Percentiles rank a stretch among this genome's conserved stretches.
Conservation (phyloP, 169 alveolate species). For the Amoebophrya sp. region DNA sequence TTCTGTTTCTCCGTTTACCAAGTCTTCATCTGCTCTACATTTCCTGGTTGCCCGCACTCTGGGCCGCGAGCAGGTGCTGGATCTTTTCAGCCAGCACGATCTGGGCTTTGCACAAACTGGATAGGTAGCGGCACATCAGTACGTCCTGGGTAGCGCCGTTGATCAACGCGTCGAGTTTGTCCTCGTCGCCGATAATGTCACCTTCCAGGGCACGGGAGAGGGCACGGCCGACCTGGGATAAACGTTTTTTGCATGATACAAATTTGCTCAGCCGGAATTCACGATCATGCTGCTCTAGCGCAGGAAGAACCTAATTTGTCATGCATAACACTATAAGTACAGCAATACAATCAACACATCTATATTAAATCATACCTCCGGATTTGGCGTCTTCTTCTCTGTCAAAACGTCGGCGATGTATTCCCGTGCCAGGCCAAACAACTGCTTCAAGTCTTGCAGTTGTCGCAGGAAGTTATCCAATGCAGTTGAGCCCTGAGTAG, state of each 20-base stretch:
- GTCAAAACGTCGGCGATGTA: background rate
- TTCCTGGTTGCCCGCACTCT: too few relatives aligned
- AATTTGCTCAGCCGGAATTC: too few relatives aligned
- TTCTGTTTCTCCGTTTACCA: too few relatives aligned
- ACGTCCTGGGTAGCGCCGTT: background rate
- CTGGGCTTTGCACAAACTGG: background rate
- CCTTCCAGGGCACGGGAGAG: background rate
- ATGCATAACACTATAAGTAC: too few relatives aligned
- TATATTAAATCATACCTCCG: background rate
- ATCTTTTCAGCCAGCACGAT: background rate
- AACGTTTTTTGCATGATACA: too few relatives aligned
- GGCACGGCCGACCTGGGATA: constrained; percentile 10
- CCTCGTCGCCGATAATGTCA: background rate
- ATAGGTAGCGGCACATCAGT: background rate
- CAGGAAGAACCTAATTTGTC: too few relatives aligned
- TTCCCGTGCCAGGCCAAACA: background rate
- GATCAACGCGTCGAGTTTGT: background rate
- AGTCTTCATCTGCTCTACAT: too few relatives aligned
- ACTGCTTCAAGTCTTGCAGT: background rate
- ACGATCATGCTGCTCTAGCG: too few relatives aligned
- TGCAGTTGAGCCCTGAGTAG: background rate
- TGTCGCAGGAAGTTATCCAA: background rate
- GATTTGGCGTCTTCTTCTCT: background rate
- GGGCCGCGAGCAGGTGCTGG: background rate
- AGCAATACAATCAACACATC: too few relatives aligned